Conservation (phyloP, 805 yeast genomes). For the Tetrapisispora namnaoensis region DNA sequence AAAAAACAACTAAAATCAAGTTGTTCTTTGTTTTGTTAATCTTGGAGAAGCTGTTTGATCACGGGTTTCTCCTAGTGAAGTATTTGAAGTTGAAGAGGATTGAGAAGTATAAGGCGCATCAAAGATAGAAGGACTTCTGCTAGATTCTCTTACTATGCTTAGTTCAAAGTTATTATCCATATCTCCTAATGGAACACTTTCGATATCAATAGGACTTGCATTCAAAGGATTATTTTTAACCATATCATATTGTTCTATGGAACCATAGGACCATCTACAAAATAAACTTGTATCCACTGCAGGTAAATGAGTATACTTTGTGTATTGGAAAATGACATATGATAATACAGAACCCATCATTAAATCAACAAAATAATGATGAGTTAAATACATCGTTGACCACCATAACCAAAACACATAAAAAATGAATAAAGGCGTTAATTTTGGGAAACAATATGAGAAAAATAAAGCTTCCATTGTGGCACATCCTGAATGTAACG, state of each 20-base stretch:
- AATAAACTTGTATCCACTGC: conserved; percentile 38
- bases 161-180: conserved; percentile 20
- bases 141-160: conserved; percentile 16
- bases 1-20: conserved; percentile 4
- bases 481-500: conserved; percentile 91
- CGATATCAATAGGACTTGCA: conserved; percentile 22
- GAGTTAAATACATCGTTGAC: conserved; percentile 95
- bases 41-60: conserved; percentile 13
- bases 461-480: conserved; percentile 86
- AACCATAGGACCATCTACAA: conserved; percentile 60
- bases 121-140: conserved; percentile 25
- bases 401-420: conserved; percentile 94
- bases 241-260: conserved; percentile 29
- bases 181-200: conserved; percentile 21
- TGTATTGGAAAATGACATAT: conserved; percentile 56
- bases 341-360: conserved; percentile 83
- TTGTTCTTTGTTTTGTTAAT: conserved; percentile 11
- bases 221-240: conserved; percentile 30
- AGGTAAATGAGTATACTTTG: conserved; percentile 63
- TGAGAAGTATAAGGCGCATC: conserved; percentile 28
- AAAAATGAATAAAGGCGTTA: conserved; percentile 51
- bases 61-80: conserved; percentile 22
- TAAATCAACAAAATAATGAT: conserved; percentile 88
- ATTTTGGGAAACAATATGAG: conserved; percentile 68
- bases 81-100: conserved; percentile 29